Base-by-base conservation (phyloP, 1,139 yeast species). In the Hansenula anomala region DNA sequence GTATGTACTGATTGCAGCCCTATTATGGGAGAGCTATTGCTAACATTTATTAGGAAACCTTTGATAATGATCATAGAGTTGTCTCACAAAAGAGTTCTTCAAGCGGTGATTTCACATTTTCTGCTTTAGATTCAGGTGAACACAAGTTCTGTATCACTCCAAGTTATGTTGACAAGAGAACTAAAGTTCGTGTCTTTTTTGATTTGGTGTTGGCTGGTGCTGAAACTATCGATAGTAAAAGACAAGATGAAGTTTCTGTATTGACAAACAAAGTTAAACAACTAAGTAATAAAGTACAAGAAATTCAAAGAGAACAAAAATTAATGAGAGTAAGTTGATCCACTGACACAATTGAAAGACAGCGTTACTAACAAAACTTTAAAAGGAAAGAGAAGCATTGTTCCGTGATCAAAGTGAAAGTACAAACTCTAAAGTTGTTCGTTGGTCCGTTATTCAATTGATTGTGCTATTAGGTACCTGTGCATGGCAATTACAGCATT, bases 121-220 rank as follows among this genome's bases (percentile, higher is more conserved):
- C 78, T 14, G 76, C 84, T 0, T 52, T 78, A 30, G 83, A 74
- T 25, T 60, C 74, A 1, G 87, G 87, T 17, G 83, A 79, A 42
- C 86, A 80, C 54, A 66, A 73, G 41, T 67, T 80, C 33, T 80
- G 87, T 52, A 54, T 80, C 30, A 71, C 76, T 2, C 83, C 86
- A 18, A 61, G 64, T 41, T 70, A 69, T 41, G 66, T 71, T 33
- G 71, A 67, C 46, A 60, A 53, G 39, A 57, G 58, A 48, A 65
- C 58, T 30, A 69, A 49, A 37, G 67, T 62, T 40, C 66, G 71
- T 48, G 57, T 73, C 4, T 61, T 61, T 41, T 61, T 78, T 34
- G 81, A 77, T 39, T 63, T 78, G 39, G 68, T 64, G 4, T 66
- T 75, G 33, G 72, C 73, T 14, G 77, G 74, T 43, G 63, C 69